Evolutionary conservation across 2,329 filamentous ascomycete species (phyloP), one percentile per base, ranked within the genome.

Genomic region (Sclerotinia minor): DNA sequence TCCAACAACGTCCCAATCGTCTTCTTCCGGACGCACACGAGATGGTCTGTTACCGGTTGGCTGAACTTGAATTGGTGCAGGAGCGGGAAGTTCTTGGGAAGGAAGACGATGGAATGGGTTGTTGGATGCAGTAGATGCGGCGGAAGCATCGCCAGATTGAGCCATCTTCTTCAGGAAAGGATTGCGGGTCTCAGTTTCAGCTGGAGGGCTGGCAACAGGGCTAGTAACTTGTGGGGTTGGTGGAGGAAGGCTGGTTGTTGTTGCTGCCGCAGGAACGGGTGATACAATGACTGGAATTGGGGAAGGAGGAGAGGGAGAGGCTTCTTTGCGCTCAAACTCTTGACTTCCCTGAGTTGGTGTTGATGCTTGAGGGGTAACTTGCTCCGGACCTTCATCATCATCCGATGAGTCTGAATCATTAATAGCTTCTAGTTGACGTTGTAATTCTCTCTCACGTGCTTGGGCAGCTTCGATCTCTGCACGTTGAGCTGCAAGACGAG

Each of bases 71-170:
- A 78, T 72, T 57, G 82, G 79, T 26, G 80, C 38, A 29, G 64
- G 35, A 78, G 76, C 83, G 83, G 68, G 80, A 80, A 41, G 81
- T 78, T 80, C 76, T 76, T 86, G 83, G 71, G 92, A 87, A 6
- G 90, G 87, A 77, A 96, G 87, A 67, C 93, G 91, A 78, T 96
- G 92, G 87, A 98, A 99, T 5, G 95, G 95, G 77, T 99, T 99
- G 13, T 92, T 98, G n/a, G 92, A 94, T 32, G 86, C 84, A 58
- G 89, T 84, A 45, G 85, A 79, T 72, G 74, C 58, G 15, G 89
- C 84, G 45, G 85, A 79, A 72, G 74, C 53, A 4, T 67, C 71
- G 81, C 76, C 78, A 72, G 87, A 82, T 77, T 94, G 90, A 61
- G 88, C 89, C 83, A 96, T 88, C 81, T 94, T 95, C 79, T 90